Evolutionary conservation across 129 eudicot genomes (phyloP), one percentile per base, ranked within the genome.

Genomic region (Erigeron canadensis): DNA sequence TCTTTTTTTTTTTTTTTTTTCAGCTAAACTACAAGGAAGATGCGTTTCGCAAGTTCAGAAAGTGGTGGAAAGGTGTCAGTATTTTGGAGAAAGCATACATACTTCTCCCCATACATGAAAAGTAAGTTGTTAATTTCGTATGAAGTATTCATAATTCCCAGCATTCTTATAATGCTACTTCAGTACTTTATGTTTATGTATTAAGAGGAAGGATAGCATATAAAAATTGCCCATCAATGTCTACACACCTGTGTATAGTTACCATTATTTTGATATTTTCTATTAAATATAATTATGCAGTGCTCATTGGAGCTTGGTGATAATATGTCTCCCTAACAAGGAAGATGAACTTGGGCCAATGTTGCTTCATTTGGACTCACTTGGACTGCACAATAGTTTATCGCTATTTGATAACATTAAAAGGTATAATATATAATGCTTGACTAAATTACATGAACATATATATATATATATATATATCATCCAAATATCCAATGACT

Each of bases 31-130:
- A 85, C 70, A 68, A 70, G 54, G 91, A 78, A 84, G 76, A 85
- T 57, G 84, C 79, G 40, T 95, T 90, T 81, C 59, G 17, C 13
- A 95, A 86, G 81, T 83, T 95, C 82, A 77, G 97, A 74, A 84
- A 94, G 81, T 95, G 99, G 99, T 95, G 99, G 99, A 95, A 83
- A 80, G 96, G 94, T 70, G 91, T 95, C 48, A 77, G 74, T 71
- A 69, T 95, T 79, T 86, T 90, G 80, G 89, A 90, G 79, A 95
- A 90, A 82, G 81, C 97, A 13, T 95, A 90, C 75, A 81, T 95
- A 75, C 70, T 95, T 79, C 87, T 95, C 45, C 99, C 99, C 0
- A 72, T 95, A 69, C 88, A 95, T 86, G 97, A 95, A 77, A 67
- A 54, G 99, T 95, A 88, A 82, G 90, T 67, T 34, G 45, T 15